Evolutionary conservation across 768 basidiomycete species (phyloP).

Genomic region (Boletus reticuloceps): DNA sequence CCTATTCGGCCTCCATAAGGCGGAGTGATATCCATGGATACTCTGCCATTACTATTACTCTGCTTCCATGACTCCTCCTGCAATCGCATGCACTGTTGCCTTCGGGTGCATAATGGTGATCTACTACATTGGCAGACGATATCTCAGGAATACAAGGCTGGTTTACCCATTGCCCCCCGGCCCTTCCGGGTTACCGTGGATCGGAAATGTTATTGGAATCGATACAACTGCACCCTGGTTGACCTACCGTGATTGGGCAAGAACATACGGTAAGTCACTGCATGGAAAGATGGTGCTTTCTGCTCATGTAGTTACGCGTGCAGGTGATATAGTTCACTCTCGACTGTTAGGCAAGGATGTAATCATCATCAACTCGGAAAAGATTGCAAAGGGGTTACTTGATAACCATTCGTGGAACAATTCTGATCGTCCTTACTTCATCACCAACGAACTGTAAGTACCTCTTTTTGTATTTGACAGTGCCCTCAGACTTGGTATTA

Average conservation of each 20-base stretch:
- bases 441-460: conserved; percentile 12
- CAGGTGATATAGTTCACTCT: conserved; percentile 14
- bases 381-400: conserved; percentile 6
- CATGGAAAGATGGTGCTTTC: conserved; percentile 14
- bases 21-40: too few species aligned
- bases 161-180: background rate
- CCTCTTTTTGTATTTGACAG: background rate
- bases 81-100: background rate
- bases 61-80: background rate
- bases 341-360: conserved; percentile 43
- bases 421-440: conserved; percentile 43
- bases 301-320: conserved; percentile 37
- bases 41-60: too few species aligned
- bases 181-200: background rate
- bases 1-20: background rate
- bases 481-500: background rate
- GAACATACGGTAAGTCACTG: conserved; percentile 26
- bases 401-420: conserved; percentile 44
- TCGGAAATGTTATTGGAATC: background rate
- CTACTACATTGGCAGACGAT: background rate
- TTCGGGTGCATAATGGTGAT: background rate
- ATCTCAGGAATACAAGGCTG: conserved; percentile 26
- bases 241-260: conserved; percentile 35
- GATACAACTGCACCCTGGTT: background rate
- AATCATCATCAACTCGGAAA: conserved; percentile 34